These are phyloP conservation scores for Tilletia setariae DNA, from an alignment of 1,284 basidiomycete species.

Conservation along the genomic window DNA sequence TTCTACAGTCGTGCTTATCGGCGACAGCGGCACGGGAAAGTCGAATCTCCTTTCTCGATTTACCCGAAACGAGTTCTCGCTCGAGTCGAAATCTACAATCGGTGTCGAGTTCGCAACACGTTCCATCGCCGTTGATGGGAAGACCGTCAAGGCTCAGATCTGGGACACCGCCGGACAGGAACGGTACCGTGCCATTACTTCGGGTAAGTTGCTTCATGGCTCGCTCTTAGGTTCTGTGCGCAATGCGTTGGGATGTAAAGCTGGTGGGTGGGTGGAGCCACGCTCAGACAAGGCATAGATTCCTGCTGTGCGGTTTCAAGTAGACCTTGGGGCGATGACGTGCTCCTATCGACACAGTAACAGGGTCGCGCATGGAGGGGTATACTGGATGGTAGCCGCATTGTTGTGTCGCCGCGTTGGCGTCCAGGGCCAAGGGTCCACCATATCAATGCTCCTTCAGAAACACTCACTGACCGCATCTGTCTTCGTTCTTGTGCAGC, in stretches of 20 bases:
- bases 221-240: neutral
- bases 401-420: too few relatives aligned
- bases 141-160: slow-evolving; percentile 98
- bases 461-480: neutral
- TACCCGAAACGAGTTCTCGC: slow-evolving; percentile 98
- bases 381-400: too few relatives aligned
- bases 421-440: too few relatives aligned
- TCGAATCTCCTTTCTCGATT: slow-evolving; percentile 65
- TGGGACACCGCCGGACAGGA: slow-evolving; percentile 99
- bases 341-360: too few relatives aligned
- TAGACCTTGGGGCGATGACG: too few relatives aligned
- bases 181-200: slow-evolving; percentile 97
- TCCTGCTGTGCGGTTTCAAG: too few relatives aligned
- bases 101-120: slow-evolving; percentile 98
- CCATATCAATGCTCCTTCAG: too few relatives aligned
- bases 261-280: too few relatives aligned
- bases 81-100: slow-evolving; percentile 91
- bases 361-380: too few relatives aligned
- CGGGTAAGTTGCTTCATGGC: slow-evolving; percentile 51
- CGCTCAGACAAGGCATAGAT: too few relatives aligned
- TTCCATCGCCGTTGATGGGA: slow-evolving; percentile 84
- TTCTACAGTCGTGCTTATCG: slow-evolving; percentile 72
- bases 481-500: slow-evolving; percentile 20
- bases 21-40: slow-evolving; percentile 98
- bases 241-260: neutral